A percentile compares a stretch with the other conserved stretches of the same genome.
Evolutionary conservation across 768 basidiomycete species (phyloP).

Genomic region (Amanita molliuscula): DNA sequence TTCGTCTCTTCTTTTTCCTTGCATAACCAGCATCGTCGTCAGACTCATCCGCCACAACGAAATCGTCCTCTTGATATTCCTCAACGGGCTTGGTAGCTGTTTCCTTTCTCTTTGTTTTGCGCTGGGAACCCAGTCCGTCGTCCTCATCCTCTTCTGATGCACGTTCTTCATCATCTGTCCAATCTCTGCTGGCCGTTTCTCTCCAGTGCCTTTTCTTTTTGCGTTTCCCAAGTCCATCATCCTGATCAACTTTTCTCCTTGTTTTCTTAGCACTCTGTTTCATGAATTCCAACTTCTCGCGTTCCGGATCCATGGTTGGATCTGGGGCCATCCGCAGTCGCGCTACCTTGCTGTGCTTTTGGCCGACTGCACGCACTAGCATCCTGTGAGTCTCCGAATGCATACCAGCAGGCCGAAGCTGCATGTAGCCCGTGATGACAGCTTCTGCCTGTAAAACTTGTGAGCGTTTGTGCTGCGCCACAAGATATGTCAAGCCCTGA

Average conservation of each 20-base stretch:
- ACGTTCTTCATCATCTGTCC: constrained; percentile 62
- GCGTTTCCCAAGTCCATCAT: constrained; percentile 36
- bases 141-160: constrained; percentile 53
- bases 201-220: constrained; percentile 36
- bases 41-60: constrained; percentile 68
- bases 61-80: constrained; percentile 78
- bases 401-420: constrained; percentile 81
- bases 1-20: constrained; percentile 24
- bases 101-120: constrained; percentile 38
- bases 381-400: constrained; percentile 84
- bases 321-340: constrained; percentile 75
- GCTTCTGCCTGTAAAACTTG: constrained; percentile 84
- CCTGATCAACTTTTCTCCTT: constrained; percentile 43
- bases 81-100: constrained; percentile 46
- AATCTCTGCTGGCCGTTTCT: constrained; percentile 29
- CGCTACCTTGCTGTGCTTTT: constrained; percentile 76
- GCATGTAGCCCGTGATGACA: constrained; percentile 73
- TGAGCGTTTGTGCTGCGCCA: constrained; percentile 80
- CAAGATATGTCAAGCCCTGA: constrained; percentile 80
- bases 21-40: constrained; percentile 50
- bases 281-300: constrained; percentile 57
- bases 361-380: constrained; percentile 78
- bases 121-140: constrained; percentile 26
- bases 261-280: constrained; percentile 57
- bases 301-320: constrained; percentile 66